Percentiles rank a stretch among this genome's conserved stretches.
Conservation (phyloP, 164 flowering plant genomes). For the Vitis riparia region DNA sequence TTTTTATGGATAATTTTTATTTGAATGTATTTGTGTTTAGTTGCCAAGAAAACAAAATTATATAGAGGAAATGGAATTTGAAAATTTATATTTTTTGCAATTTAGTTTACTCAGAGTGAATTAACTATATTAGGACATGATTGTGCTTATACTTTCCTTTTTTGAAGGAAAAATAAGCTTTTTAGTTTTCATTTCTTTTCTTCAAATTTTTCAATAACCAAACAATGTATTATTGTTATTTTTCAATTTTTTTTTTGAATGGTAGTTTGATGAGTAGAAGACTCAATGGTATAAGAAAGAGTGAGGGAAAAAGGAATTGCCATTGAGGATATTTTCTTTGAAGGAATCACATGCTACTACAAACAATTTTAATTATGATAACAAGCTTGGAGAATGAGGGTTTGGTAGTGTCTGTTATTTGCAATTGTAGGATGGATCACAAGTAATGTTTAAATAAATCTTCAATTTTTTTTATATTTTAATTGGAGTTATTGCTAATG, state of each 20-base stretch:
- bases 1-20: no score
- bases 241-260: not conserved
- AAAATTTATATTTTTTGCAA: no score
- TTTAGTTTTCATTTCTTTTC: no score
- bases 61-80: no score
- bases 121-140: no score
- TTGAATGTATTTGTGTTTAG: no score
- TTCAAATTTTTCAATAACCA: no score
- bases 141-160: no score
- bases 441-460: conserved; percentile 35
- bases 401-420: conserved; percentile 99
- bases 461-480: not conserved
- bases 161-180: no score
- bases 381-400: conserved; percentile 98
- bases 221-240: not conserved
- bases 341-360: conserved; percentile 94
- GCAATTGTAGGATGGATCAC: conserved; percentile 97
- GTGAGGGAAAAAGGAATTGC: conserved; percentile 40
- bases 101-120: no score
- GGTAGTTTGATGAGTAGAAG: not conserved
- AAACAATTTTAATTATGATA: conserved; percentile 92
- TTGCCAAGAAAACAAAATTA: no score
- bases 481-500: not conserved
- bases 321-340: conserved; percentile 96
- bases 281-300: conserved; percentile 41